Conservation (phyloP, 805 yeast species). For the Cyberlindnera bimundalis region DNA sequence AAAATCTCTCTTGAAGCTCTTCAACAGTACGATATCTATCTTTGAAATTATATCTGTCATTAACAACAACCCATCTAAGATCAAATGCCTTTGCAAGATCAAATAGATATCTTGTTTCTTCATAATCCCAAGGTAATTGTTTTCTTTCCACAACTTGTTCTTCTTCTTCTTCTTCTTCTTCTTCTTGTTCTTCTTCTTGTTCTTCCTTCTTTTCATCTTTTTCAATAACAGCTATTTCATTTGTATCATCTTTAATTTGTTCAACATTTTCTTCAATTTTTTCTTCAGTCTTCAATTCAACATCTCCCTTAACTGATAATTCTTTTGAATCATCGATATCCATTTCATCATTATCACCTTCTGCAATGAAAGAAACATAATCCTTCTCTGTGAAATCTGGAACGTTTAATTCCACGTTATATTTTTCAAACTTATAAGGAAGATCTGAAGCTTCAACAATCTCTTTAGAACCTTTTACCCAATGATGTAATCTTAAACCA, state of each 20-base stretch:
- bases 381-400: constrained; percentile 67
- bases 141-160: constrained; percentile 24
- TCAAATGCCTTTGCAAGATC: constrained; percentile 55
- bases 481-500: constrained; percentile 61
- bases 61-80: constrained; percentile 60
- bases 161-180: constrained; percentile 21
- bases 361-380: constrained; percentile 48
- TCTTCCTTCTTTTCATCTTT: constrained; percentile 1
- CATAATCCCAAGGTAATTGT: constrained; percentile 56
- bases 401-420: constrained; percentile 61
- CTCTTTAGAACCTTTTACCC: constrained; percentile 74
- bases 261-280: neutral
- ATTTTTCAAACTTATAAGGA: constrained; percentile 71
- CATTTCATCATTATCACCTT: constrained; percentile 14
- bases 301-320: neutral
- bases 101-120: constrained; percentile 78
- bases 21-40: constrained; percentile 51
- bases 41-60: constrained; percentile 49
- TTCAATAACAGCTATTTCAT: neutral
- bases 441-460: constrained; percentile 27
- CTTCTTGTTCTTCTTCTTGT: constrained; percentile 28
- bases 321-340: constrained; percentile 4
- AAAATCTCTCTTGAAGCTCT: constrained; percentile 81
- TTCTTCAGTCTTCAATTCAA: neutral
- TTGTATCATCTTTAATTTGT: neutral